Evolutionary conservation across 2,329 filamentous ascomycete genomes (phyloP), one percentile per base, ranked within the genome.

Genomic region (Diaporthe sp.): DNA sequence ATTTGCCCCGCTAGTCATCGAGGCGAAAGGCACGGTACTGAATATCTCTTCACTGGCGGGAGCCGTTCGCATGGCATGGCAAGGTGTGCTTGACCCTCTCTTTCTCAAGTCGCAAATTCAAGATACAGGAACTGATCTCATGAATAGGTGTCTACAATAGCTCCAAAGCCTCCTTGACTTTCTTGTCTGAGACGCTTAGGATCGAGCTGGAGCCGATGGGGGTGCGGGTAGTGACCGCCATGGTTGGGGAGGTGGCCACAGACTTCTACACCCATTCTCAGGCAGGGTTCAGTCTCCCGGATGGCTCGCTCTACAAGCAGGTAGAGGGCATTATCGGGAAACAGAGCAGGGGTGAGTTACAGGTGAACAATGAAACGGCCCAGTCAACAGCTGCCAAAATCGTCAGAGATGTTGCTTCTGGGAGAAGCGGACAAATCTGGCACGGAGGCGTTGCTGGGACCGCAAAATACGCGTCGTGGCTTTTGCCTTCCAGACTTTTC

Each of bases 1-100:
- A 0, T 88, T 88, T 75, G 55, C 77, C 12, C 79, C 79, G 34
- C 74, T 82, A 57, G 62, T 81, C 12, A 79, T 84, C 37, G 76
- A 79, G n/a, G 78, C 79, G 13, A 77, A 78, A 68, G 81, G 81
- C 3, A 74, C 79, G 1, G 74, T 83, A 13, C 75, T 79, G 19
- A 82, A 81, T 44, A 77, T 79, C 25, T 73, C 51, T 17, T 79
- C 76, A 2, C 55, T 77, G 22, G 72, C 59, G 9, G 69, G 70
- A 6, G 67, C 69, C 5, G 31, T 79, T 9, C 51, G 61, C 2
- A 61, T 78, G 25, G 72, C 78, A 10, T 79, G 79, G 77, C 55
- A 62, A 61, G 78, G 78, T 78, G 37, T 12, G 37, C 2, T 39
- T 39, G 0, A 39, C 9, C 0, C 37, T 10, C 9, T 39, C 9